Evolutionary conservation across 164 flowering plant species (phyloP).

Genomic region (Tetracentron sinense): DNA sequence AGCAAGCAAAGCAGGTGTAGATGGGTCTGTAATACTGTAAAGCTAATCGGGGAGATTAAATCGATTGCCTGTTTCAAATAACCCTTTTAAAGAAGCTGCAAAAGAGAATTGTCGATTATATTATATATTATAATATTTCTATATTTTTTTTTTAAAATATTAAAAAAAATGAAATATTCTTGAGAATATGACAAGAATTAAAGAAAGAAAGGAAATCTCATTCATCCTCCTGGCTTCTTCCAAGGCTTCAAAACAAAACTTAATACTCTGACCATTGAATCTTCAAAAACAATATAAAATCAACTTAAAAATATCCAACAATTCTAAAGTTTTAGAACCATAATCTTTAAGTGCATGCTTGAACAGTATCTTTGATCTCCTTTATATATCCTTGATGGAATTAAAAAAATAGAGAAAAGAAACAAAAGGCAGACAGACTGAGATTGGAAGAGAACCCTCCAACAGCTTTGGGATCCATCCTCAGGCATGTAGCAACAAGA

Average conservation of each 20-base stretch:
- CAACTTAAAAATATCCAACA: neutral
- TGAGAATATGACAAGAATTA: neutral
- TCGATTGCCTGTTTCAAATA: constrained; percentile 49
- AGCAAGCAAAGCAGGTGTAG: constrained; percentile 57
- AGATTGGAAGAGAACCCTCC: too few species aligned
- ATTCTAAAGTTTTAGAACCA: neutral
- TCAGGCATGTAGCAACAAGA: too few species aligned
- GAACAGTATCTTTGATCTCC: too few species aligned
- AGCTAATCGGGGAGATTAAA: constrained; percentile 42
- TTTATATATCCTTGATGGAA: too few species aligned
- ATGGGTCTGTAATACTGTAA: constrained; percentile 50
- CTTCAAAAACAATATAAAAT: neutral
- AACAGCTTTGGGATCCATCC: too few species aligned
- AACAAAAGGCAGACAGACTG: too few species aligned
- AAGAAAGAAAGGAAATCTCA: neutral
- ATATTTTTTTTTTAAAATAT: too few species aligned
- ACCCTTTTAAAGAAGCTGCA: constrained; percentile 46
- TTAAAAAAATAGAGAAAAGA: too few species aligned
- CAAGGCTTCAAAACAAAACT: neutral
- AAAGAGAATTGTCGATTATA: too few species aligned
- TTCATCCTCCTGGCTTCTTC: neutral
- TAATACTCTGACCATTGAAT: neutral
- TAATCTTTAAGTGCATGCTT: neutral
- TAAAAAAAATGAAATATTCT: too few species aligned
- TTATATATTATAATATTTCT: too few species aligned